A percentile compares a stretch with the other conserved stretches of the same genome.
Evolutionary conservation across 208 protist genomes (phyloP).

Genomic region (Acanthamoeba pearcei): DNA sequence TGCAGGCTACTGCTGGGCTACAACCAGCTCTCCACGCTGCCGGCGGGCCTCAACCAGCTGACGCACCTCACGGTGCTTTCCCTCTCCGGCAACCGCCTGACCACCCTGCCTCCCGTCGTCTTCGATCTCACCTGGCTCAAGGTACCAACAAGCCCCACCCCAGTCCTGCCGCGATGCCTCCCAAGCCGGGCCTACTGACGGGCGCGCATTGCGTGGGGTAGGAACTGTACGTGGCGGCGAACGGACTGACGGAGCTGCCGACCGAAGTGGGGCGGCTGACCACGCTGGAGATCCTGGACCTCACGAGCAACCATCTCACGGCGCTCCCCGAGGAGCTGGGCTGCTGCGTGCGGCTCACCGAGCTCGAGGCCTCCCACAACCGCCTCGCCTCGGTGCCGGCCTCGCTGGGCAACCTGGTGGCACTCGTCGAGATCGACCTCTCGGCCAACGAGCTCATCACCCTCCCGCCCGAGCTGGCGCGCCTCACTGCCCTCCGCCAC

Average conservation of each 20-base stretch:
- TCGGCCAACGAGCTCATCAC: slow-evolving; percentile 11
- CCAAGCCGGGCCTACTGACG: background rate
- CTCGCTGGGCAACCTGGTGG: background rate
- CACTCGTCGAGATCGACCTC: slow-evolving; percentile 50
- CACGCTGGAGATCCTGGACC: slow-evolving; percentile 54
- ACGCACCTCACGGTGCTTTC: slow-evolving; percentile 34
- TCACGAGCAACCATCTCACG: slow-evolving; percentile 47
- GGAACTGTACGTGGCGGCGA: slow-evolving; percentile 62
- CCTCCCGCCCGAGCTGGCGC: slow-evolving; percentile 17
- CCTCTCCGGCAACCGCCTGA: slow-evolving; percentile 58
- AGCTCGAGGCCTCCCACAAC: slow-evolving; percentile 66
- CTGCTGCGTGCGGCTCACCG: background rate
- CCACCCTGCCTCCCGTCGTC: background rate
- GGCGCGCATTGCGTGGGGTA: background rate
- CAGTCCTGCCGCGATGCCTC: background rate
- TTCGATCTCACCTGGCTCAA: slow-evolving; percentile 67
- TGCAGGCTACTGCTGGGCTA: slow-evolving; percentile 50
- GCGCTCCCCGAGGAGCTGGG: slow-evolving; percentile 49
- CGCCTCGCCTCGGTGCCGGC: background rate
- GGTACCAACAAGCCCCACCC: background rate
- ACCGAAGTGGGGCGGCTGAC: background rate
- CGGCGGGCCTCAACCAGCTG: background rate
- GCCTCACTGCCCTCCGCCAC: slow-evolving; percentile 32
- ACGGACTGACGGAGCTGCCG: slow-evolving; percentile 47
- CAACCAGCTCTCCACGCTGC: slow-evolving; percentile 50